Base-by-base conservation (phyloP, 257 asterid genomes). In the Eucommia ulmoides region DNA sequence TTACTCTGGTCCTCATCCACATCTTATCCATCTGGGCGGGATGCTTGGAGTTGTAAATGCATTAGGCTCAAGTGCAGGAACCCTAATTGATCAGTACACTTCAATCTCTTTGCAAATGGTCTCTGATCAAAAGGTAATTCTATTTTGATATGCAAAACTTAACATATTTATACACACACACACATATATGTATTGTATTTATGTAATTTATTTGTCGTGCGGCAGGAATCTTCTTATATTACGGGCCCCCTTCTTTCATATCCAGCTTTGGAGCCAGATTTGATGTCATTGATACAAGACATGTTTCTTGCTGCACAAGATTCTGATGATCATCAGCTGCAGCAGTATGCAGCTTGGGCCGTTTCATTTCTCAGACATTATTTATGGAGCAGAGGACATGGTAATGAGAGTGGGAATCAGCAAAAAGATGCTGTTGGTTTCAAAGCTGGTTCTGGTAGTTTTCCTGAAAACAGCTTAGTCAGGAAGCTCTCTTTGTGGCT, bases 281-380 rank as follows among this genome's bases (percentile, higher is more conserved):
- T 56, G 24, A 83, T 81, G 15, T 63, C 85, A 49, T 45, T 78
- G 59, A 68, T 86, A 65, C 96, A 87, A 62, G 98, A 91, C 59
- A 69, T 83, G 25, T 91, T 85, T 73, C 92, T 85, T 38, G 62
- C 68, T 15, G 87, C 94, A 14, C 86, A 83, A 71, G 81, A 64
- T 62, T 68, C 88, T 63, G 75, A 71, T 68, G 91, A 82, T 59
- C 78, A 75, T 54, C 82, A 66, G 45, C 62, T 78, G 53, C 92
- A 75, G 68, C 80, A 86, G 55, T 65, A 69, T 73, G 98, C 93
- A 38, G 83, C 98, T 46, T 86, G 98, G 98, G 77, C 93, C 55
- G 51, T 83, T 63, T 83, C 94, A 21, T 80, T 78, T 74, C 96
- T 91, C 49, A 59, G 92, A 68, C 93, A 91, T 69, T 74, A 55